A percentile compares a stretch with the other conserved stretches of the same genome.
These are phyloP conservation scores for Cyclotella distinguenda DNA, from an alignment of 108 stramenopile genomes.

Conservation along the genomic window DNA sequence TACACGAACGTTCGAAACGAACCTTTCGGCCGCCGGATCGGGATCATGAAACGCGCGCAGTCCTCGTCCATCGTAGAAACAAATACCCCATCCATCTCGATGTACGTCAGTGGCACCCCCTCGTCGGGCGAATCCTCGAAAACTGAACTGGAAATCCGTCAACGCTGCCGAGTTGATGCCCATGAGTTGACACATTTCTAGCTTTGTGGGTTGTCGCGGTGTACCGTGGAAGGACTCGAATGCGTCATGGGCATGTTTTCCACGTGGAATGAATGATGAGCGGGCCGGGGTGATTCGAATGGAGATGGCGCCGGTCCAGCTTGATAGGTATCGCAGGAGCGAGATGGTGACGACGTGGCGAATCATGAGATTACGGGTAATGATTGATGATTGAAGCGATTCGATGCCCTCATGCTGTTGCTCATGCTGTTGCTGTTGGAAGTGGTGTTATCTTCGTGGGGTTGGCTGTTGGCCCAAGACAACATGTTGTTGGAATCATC, in stretches of 20 bases:
- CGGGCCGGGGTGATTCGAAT: not conserved
- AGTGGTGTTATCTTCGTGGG: no score
- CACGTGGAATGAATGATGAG: not conserved
- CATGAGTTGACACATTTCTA: conserved; percentile 63
- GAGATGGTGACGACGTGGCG: no score
- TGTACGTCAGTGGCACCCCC: conserved; percentile 87
- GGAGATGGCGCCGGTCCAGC: not conserved
- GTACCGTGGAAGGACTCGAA: not conserved
- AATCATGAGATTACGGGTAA: no score
- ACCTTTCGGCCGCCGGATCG: conserved; percentile 54
- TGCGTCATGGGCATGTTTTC: not conserved
- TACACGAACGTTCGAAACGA: no score
- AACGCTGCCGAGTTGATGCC: conserved; percentile 75
- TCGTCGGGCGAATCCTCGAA: conserved; percentile 75
- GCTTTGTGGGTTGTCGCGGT: not conserved
- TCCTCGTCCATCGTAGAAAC: conserved; percentile 61
- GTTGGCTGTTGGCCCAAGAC: no score
- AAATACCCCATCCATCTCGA: conserved; percentile 86
- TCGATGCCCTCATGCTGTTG: no score
- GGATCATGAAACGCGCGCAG: conserved; percentile 68
- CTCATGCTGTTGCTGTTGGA: no score
- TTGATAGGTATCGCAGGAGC: no score
- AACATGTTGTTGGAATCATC: no score
- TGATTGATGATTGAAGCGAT: no score
- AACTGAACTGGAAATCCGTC: conserved; percentile 82